Conservation (phyloP, 2,329 filamentous ascomycete species). For the Phaeosphaeria sp. region DNA sequence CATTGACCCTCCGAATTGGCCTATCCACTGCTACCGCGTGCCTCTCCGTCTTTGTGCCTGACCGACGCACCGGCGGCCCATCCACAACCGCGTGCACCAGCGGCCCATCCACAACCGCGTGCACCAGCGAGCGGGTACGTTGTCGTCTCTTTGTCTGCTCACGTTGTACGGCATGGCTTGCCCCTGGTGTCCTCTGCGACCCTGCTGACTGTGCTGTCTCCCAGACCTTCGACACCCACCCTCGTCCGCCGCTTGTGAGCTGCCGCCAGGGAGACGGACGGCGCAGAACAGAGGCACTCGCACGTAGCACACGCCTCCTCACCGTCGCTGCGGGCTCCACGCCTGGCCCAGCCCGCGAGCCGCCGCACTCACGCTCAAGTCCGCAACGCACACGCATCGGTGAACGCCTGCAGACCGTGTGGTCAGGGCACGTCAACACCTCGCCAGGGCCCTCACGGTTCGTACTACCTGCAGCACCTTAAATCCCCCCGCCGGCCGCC, state of each 20-base stretch:
- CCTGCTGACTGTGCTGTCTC: slow-evolving; percentile 38
- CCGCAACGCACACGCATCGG: slow-evolving; percentile 36
- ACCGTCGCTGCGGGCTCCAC: slow-evolving; percentile 19
- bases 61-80: slow-evolving; percentile 10
- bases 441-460: slow-evolving; percentile 37
- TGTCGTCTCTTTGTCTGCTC: slow-evolving; percentile 44
- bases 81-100: slow-evolving; percentile 10
- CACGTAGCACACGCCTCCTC: slow-evolving; percentile 21
- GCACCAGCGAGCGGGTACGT: slow-evolving; percentile 26
- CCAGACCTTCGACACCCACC: slow-evolving; percentile 32
- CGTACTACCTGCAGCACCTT: slow-evolving; percentile 40
- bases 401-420: slow-evolving; percentile 39
- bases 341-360: slow-evolving; percentile 1
- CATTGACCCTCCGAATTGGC: not conserved
- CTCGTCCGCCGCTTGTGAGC: slow-evolving; percentile 7
- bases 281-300: slow-evolving; percentile 8
- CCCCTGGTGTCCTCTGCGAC: slow-evolving; percentile 36
- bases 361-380: slow-evolving; percentile 24
- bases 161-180: slow-evolving; percentile 43
- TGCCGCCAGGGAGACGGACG: slow-evolving; percentile 9
- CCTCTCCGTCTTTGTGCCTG: slow-evolving; percentile 25
- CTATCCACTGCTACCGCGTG: slow-evolving; percentile 4
- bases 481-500: slow-evolving; percentile 24
- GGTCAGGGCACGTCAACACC: slow-evolving; percentile 34
- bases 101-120: slow-evolving; percentile 9